Evolutionary conservation across 2,329 filamentous ascomycete genomes (phyloP).

Genomic region (Chaetomium olivaceum): DNA sequence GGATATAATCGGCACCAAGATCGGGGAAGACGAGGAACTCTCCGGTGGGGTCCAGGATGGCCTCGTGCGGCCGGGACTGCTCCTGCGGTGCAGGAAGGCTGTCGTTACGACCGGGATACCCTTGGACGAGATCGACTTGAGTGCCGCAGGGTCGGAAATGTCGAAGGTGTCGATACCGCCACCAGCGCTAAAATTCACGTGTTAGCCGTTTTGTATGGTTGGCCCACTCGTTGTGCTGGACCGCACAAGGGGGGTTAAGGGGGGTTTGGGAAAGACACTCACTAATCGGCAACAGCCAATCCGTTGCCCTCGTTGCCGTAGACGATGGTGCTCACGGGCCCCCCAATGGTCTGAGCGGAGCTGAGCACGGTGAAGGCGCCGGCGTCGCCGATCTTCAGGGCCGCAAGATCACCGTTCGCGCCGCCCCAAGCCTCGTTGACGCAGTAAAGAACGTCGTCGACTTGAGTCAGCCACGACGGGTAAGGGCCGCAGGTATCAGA

Average conservation of each 20-base stretch:
- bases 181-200: constrained; percentile 37
- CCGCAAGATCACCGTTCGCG: constrained; percentile 51
- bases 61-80: constrained; percentile 63
- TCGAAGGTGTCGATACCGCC: constrained; percentile 49
- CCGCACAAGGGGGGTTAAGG: constrained; percentile 5
- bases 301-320: constrained; percentile 46
- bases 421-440: constrained; percentile 56
- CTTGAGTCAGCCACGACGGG: constrained; percentile 62
- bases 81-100: constrained; percentile 52
- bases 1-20: constrained; percentile 64
- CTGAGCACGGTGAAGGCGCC: constrained; percentile 45
- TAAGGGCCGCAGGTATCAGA: constrained; percentile 53
- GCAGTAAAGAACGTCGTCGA: constrained; percentile 58
- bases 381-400: constrained; percentile 42
- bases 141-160: constrained; percentile 41
- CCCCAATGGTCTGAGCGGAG: constrained; percentile 39
- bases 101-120: constrained; percentile 43
- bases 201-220: constrained; percentile 1
- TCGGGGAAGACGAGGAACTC: constrained; percentile 66
- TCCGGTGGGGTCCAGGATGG: constrained; percentile 65
- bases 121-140: constrained; percentile 42
- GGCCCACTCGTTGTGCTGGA: no score
- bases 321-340: constrained; percentile 47
- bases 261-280: constrained; percentile 32
- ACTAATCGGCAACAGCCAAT: constrained; percentile 51